Base-by-base conservation (phyloP, 2,329 filamentous ascomycete genomes). In the Pyrenochaeta sp. region DNA sequence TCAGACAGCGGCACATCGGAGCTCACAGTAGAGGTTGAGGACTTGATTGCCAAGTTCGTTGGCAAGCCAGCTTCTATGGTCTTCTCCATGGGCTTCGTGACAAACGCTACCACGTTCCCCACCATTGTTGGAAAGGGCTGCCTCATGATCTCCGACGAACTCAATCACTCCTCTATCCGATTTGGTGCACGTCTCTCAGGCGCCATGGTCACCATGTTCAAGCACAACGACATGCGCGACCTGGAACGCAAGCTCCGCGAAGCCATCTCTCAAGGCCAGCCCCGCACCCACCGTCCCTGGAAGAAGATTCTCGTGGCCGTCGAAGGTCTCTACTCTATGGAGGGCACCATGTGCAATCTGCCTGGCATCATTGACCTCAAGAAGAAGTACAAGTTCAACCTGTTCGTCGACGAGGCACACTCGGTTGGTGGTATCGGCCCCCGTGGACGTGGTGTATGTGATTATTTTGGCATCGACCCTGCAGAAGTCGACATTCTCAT, bases 31-130 rank as follows among this genome's bases (percentile, higher is more conserved):
- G 94, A 99, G 75, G 93, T 97, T 3, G 95, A 99, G 81, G 87
- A 89, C 27, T 84, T 96, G 70, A 86, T 98, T 63, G 95, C 95
- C 40, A 84, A 85, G 39, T 99, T 99, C 70, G 91, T 98, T 33
- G 94, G 93, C 74, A 99, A 98, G 81, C 90, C 93, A 52, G 87
- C 91, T 23, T 89, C 95, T 23, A 97, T 97, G 89, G 89, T 99
- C 46, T 98, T 98, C 81, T 97, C 94, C 20, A 99, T 99, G 95
- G 95, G 95, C 30, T 99, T 97, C 74, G 92, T 93, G 58, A 99
- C 95, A 61, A 99, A 99, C 72, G 90, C 94, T 27, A 91, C 90
- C 62, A 87, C 93, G 14, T 98, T 99, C 82, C 92, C 94, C 2
- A 92, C 93, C 31, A 83, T 99, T 36, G 91, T 97, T 49, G 89